These are phyloP conservation scores for Castanea sativa DNA, from an alignment of 306 rosid genomes.

Conservation along the genomic window DNA sequence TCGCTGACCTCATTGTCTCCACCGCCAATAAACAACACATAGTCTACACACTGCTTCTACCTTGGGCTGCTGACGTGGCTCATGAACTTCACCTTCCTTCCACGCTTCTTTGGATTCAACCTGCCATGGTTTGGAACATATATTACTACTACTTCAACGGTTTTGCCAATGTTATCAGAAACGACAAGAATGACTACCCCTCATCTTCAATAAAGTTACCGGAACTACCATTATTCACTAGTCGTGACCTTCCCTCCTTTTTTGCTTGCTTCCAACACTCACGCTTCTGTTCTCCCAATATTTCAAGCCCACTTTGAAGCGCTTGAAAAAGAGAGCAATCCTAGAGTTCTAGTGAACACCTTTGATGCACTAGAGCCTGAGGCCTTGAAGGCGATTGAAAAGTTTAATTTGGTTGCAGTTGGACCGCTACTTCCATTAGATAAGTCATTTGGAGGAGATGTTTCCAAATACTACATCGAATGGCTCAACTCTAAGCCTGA, in stretches of 20 bases:
- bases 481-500: slow-evolving; percentile 55
- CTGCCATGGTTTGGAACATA: slow-evolving; percentile 36
- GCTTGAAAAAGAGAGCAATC: background rate
- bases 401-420: slow-evolving; percentile 24
- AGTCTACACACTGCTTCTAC: slow-evolving; percentile 18
- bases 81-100: slow-evolving; percentile 15
- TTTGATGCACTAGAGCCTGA: slow-evolving; percentile 30
- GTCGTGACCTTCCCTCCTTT: slow-evolving; percentile 41
- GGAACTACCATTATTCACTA: slow-evolving; percentile 13
- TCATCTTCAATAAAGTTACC: background rate
- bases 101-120: slow-evolving; percentile 36
- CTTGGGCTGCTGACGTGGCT: slow-evolving; percentile 36
- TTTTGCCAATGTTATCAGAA: background rate
- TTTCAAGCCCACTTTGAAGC: background rate
- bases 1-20: slow-evolving; percentile 2
- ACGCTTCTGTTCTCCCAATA: background rate
- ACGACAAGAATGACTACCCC: background rate
- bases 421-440: slow-evolving; percentile 66
- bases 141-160: slow-evolving; percentile 36
- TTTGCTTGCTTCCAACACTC: background rate
- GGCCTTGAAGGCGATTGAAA: slow-evolving; percentile 25
- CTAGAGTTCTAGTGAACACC: slow-evolving; percentile 31
- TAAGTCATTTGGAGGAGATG: slow-evolving; percentile 41
- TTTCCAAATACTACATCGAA: slow-evolving; percentile 23
- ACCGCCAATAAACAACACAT: background rate